phyloP scores from a whole-genome alignment of 2,329 filamentous ascomycete genomes.

The Sclerotiophoma versabilis region DNA sequence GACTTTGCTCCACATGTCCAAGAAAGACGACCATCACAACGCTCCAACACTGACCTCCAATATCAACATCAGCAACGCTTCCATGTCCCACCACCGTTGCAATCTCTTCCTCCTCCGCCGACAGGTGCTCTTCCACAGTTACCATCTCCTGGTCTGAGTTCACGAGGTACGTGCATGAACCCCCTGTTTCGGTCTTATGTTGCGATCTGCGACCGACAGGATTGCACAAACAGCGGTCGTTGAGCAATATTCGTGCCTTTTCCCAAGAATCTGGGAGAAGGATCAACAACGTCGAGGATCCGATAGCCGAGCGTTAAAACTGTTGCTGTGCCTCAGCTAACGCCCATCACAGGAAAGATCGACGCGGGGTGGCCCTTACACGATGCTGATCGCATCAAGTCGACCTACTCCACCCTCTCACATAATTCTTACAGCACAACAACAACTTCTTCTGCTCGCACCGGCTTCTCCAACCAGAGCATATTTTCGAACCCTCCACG shows the following conservation, averaged over 20 bases:
- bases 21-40: constrained; percentile 9
- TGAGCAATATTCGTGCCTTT: constrained; percentile 9
- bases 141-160: constrained; percentile 21
- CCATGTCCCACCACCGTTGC: constrained; percentile 22
- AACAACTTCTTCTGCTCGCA: constrained; percentile 23
- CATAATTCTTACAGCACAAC: constrained; percentile 28
- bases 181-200: constrained; percentile 4
- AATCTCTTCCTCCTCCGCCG: constrained; percentile 28
- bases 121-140: constrained; percentile 27
- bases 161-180: constrained; percentile 30
- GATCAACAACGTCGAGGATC: constrained; percentile 17
- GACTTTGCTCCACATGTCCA: constrained; percentile 7
- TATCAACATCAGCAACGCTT: constrained; percentile 21
- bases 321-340: constrained; percentile 14
- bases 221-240: neutral
- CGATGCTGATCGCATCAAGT: constrained; percentile 18
- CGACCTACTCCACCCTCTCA: constrained; percentile 29
- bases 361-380: constrained; percentile 13
- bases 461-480: constrained; percentile 26
- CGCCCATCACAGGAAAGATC: constrained; percentile 16
- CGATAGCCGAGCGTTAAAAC: constrained; percentile 2
- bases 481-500: constrained; percentile 27
- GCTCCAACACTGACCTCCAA: constrained; percentile 11
- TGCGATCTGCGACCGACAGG: constrained; percentile 21
- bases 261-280: neutral